phyloP scores from a whole-genome alignment of 352 stramenopile species.

The Globisporangium paroecandrum region DNA sequence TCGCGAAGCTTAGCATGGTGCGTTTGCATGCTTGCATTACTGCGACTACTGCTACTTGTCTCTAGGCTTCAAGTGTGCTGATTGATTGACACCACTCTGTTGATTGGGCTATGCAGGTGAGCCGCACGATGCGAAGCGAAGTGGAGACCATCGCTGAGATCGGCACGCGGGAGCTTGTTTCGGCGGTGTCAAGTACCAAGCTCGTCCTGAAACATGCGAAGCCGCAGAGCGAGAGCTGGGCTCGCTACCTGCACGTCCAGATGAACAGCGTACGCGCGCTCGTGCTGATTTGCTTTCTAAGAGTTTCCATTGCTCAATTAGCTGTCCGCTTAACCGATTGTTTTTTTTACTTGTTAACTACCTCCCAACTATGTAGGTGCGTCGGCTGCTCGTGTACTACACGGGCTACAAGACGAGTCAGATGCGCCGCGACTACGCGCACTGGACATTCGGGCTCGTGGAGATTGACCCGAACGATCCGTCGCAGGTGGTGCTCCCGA shows the following conservation, averaged over 20 bases:
- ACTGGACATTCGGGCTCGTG: constrained; percentile 74
- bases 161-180: constrained; percentile 35
- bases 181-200: constrained; percentile 22
- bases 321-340: neutral
- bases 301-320: neutral
- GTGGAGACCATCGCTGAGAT: constrained; percentile 53
- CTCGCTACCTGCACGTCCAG: constrained; percentile 64
- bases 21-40: constrained; percentile 4
- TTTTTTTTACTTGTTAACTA: neutral
- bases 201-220: constrained; percentile 53
- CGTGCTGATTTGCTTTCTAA: neutral
- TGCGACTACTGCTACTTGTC: neutral
- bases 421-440: constrained; percentile 55
- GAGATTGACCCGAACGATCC: constrained; percentile 76
- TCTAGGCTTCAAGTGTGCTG: neutral
- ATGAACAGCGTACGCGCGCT: constrained; percentile 52
- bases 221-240: constrained; percentile 46
- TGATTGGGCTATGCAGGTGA: constrained; percentile 35
- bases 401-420: constrained; percentile 74
- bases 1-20: constrained; percentile 64
- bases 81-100: neutral
- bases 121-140: constrained; percentile 32
- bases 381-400: constrained; percentile 83
- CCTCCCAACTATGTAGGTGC: constrained; percentile 24
- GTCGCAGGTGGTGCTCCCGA: constrained; percentile 53